Conservation (phyloP, 169 alveolate species). For the Amoebophrya sp. region DNA sequence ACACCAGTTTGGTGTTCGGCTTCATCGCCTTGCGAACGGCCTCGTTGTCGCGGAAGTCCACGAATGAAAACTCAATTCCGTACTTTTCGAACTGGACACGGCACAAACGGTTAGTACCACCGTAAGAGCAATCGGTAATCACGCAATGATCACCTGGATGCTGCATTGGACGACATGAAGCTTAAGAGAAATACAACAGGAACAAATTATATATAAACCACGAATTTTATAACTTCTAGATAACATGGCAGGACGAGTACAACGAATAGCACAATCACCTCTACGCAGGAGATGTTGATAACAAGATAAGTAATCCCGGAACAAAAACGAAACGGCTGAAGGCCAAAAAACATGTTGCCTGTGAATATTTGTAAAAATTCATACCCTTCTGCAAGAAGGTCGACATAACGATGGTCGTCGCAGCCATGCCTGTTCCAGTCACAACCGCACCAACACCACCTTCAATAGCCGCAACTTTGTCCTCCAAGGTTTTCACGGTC, state of each 20-base stretch:
- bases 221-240: no score
- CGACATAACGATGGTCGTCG: conserved; percentile 50
- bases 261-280: no score
- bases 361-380: no score
- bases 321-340: no score
- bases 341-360: no score
- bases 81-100: conserved; percentile 41
- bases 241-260: no score
- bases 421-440: conserved; percentile 60
- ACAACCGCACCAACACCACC: conserved; percentile 52
- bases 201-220: not conserved
- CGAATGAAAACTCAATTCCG: conserved; percentile 53
- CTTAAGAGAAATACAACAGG: conserved; percentile 22
- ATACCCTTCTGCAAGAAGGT: conserved; percentile 40
- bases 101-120: conserved; percentile 56
- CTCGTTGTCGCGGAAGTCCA: conserved; percentile 55
- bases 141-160: conserved; percentile 50
- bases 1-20: conserved; percentile 55
- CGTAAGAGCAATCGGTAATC: conserved; percentile 57
- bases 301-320: no score
- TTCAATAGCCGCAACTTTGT: conserved; percentile 53
- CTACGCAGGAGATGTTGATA: no score
- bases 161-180: not conserved
- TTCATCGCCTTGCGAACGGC: conserved; percentile 52
- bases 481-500: conserved; percentile 54